phyloP scores from a whole-genome alignment of 192 early-diverging fungal species.

The Podila clonocystis region DNA sequence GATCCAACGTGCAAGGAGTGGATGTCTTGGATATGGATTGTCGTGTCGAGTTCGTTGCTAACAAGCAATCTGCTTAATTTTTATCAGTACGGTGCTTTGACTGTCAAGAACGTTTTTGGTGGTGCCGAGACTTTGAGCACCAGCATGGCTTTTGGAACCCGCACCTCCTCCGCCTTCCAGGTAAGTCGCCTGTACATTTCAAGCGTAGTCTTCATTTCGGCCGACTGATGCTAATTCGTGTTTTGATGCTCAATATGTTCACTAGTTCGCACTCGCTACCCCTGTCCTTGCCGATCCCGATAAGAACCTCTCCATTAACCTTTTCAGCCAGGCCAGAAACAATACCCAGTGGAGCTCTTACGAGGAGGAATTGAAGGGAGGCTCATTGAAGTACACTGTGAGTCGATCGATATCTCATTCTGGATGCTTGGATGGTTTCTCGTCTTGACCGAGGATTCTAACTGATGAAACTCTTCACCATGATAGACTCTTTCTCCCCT shows the following conservation, averaged over 20 bases:
- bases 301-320: constrained; percentile 69
- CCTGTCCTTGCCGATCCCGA: constrained; percentile 82
- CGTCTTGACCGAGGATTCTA: too few relatives aligned
- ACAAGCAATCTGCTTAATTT: not conserved
- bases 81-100: constrained; percentile 60
- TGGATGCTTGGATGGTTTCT: not conserved
- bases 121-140: constrained; percentile 84
- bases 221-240: not conserved
- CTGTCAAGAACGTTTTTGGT: constrained; percentile 88
- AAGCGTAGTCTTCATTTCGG: not conserved
- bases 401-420: not conserved
- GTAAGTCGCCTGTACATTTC: constrained; percentile 18
- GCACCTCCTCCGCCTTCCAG: constrained; percentile 66
- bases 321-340: constrained; percentile 71
- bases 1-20: not conserved
- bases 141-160: constrained; percentile 79
- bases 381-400: constrained; percentile 67
- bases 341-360: constrained; percentile 74
- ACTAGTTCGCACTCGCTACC: constrained; percentile 66
- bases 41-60: too few relatives aligned
- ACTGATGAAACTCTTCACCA: not conserved
- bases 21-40: not conserved
- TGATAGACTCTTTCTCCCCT: constrained; percentile 55
- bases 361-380: constrained; percentile 75
- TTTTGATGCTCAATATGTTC: constrained; percentile 30